phyloP scores from a whole-genome alignment of 2,329 filamentous ascomycete species.

The Talaromyces islandicus region DNA sequence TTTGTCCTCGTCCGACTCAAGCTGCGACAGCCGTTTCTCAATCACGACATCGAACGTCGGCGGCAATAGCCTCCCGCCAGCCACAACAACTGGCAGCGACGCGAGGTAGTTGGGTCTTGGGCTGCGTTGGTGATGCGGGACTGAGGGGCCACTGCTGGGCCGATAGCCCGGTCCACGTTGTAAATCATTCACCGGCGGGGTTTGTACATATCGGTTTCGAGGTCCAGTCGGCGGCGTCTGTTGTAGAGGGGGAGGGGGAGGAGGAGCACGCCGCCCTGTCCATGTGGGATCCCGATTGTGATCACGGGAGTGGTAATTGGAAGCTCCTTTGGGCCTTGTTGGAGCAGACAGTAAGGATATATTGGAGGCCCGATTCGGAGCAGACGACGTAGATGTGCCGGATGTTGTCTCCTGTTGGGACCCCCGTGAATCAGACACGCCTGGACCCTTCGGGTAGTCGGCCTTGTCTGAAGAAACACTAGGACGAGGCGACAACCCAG shows the following conservation, averaged over 20 bases:
- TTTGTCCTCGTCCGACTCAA: conserved; percentile 41
- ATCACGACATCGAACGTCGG: conserved; percentile 31
- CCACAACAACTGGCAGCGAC: conserved; percentile 32
- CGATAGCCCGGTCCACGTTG: conserved; percentile 30
- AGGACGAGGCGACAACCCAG: background rate
- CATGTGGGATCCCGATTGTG: conserved; percentile 24
- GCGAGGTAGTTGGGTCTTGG: conserved; percentile 37
- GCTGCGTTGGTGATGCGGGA: conserved; percentile 17
- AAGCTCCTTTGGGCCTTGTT: conserved; percentile 40
- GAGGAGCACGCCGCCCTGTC: conserved; percentile 28
- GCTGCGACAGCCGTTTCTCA: conserved; percentile 40
- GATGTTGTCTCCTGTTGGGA: conserved; percentile 21
- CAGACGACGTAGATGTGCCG: conserved; percentile 27
- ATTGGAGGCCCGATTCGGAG: conserved; percentile 32
- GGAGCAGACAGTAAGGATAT: conserved; percentile 40
- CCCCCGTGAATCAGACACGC: background rate
- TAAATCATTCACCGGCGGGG: conserved; percentile 20
- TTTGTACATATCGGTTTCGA: conserved; percentile 24
- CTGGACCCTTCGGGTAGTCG: background rate
- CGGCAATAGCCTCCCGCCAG: conserved; percentile 37
- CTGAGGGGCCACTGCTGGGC: conserved; percentile 20
- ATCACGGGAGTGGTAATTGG: conserved; percentile 21
- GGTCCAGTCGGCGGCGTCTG: conserved; percentile 33
- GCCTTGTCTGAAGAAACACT: background rate
- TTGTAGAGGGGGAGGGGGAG: conserved; percentile 17